These are phyloP conservation scores for Stachybotrys echinatus DNA, from an alignment of 2,329 filamentous ascomycete species.

Conservation along the genomic window DNA sequence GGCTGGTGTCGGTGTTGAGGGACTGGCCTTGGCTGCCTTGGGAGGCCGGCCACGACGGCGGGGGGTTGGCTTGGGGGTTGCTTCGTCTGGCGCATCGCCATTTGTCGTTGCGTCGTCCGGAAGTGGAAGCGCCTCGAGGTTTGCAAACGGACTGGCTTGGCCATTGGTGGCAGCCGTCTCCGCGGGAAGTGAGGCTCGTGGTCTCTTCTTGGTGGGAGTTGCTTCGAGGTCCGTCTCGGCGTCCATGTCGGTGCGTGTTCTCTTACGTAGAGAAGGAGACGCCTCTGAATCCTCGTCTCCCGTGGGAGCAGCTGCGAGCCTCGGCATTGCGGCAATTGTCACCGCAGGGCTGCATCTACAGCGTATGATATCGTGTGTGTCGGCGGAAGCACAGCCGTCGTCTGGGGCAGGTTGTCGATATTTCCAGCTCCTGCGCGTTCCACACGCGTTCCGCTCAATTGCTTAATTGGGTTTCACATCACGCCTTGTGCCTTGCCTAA, in stretches of 20 bases:
- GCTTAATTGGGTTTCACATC: too few relatives aligned
- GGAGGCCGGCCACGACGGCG: conserved; percentile 29
- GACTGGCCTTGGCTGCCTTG: conserved; percentile 21
- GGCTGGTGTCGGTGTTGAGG: conserved; percentile 27
- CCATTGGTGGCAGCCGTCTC: neutral
- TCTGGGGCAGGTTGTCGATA: too few relatives aligned
- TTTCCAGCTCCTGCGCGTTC: too few relatives aligned
- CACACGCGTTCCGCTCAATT: neutral
- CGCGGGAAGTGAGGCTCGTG: neutral
- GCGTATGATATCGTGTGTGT: too few relatives aligned
- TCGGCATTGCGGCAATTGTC: neutral
- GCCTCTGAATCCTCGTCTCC: neutral
- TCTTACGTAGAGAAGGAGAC: conserved; percentile 14
- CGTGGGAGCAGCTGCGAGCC: neutral
- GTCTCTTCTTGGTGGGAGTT: conserved; percentile 14
- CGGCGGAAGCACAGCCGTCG: too few relatives aligned
- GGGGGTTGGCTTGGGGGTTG: conserved; percentile 25
- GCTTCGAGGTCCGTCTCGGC: neutral
- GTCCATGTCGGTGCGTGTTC: conserved; percentile 7
- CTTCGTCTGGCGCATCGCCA: conserved; percentile 15
- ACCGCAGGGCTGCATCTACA: neutral
- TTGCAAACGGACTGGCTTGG: neutral
- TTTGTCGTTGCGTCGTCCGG: too few relatives aligned
- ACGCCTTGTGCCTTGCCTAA: too few relatives aligned
- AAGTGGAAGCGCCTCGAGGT: too few relatives aligned